Conservation (phyloP, 805 yeast genomes). For the Wickerhamomyces canadensis region DNA sequence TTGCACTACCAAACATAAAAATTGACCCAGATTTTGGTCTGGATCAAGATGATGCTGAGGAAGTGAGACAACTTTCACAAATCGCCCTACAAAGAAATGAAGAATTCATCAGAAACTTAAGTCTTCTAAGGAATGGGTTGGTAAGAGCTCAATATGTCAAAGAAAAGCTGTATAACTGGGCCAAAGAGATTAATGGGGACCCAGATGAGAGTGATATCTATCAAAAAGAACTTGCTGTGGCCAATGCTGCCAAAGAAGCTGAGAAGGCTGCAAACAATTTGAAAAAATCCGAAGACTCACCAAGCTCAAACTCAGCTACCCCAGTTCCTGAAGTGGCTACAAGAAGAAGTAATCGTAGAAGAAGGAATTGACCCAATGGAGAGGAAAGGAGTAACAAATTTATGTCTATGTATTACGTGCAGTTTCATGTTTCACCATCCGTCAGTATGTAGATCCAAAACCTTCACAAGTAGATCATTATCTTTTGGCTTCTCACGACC, state of each 20-base stretch:
- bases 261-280: conserved; percentile 4
- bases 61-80: conserved; percentile 66
- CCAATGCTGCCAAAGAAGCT: conserved; percentile 23
- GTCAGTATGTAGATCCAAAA: conserved; percentile 31
- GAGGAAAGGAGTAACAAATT: too few species aligned
- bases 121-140: conserved; percentile 68
- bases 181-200: conserved; percentile 73
- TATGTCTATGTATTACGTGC: too few species aligned
- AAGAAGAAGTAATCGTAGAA: conserved; percentile 18
- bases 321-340: conserved; percentile 6
- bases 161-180: conserved; percentile 72
- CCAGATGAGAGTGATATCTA: conserved; percentile 40
- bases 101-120: conserved; percentile 78
- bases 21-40: conserved; percentile 44
- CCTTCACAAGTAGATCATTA: conserved; percentile 30
- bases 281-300: too few species aligned
- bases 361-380: conserved; percentile 5
- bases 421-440: conserved; percentile 32
- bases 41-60: conserved; percentile 55
- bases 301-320: too few species aligned
- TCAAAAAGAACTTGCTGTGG: conserved; percentile 23
- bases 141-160: conserved; percentile 75
- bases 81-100: conserved; percentile 78
- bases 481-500: conserved; percentile 8
- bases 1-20: conserved; percentile 48